A percentile compares a stretch with the other conserved stretches of the same genome.
Evolutionary conservation across 2,329 filamentous ascomycete genomes (phyloP).

Genomic region (Ascochyta koolunga): DNA sequence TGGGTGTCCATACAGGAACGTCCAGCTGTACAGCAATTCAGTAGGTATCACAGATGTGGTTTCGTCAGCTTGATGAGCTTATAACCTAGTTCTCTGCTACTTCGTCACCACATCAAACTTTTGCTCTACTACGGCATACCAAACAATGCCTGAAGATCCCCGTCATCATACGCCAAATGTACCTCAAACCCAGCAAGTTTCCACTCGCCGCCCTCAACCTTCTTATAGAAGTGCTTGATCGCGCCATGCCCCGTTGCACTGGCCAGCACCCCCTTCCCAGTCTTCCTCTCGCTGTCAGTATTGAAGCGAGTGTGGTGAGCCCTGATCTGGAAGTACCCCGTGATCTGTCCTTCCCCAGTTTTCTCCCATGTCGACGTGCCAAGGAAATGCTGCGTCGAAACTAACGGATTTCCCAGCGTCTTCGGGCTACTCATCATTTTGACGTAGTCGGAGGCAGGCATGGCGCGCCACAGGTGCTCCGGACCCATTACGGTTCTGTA

Average conservation of each 20-base stretch:
- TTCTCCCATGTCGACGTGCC: background rate
- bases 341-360: background rate
- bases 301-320: background rate
- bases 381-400: slow-evolving; percentile 5
- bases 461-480: background rate
- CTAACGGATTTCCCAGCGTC: background rate
- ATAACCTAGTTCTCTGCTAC: too few species aligned
- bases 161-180: background rate
- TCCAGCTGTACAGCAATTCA: too few species aligned
- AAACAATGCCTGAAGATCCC: background rate
- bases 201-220: background rate
- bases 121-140: too few species aligned
- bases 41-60: too few species aligned
- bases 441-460: background rate
- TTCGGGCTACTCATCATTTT: background rate
- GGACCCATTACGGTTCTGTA: slow-evolving; percentile 2
- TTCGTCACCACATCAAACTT: too few species aligned
- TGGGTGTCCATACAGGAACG: too few species aligned
- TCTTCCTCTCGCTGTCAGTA: background rate
- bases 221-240: background rate
- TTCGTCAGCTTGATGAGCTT: too few species aligned
- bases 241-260: background rate
- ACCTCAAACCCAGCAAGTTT: background rate
- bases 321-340: background rate
- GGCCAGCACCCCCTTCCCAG: background rate